Evolutionary conservation across 2,329 filamentous ascomycete species (phyloP), one percentile per base, ranked within the genome.

Genomic region (Pseudocercospora crystallina): DNA sequence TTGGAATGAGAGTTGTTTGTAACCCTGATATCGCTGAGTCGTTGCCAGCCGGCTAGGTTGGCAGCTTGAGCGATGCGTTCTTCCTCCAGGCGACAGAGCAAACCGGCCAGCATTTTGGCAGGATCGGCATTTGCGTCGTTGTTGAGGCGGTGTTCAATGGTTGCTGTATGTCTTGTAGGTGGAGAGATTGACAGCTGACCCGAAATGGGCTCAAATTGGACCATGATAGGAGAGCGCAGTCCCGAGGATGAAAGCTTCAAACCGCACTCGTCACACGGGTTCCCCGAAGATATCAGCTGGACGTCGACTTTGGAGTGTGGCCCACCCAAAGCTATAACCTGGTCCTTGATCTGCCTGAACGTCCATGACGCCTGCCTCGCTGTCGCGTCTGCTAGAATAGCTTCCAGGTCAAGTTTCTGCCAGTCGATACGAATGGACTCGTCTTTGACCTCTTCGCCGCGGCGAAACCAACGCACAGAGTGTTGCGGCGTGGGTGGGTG

Each of bases 391-490:
- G 85, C 85, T 37, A 99, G 71, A 2, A 96, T 80, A 5, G 73
- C 67, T 65, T 96, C 89, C 43, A 88, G 79, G 2, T 87, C 94
- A 15, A 97, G 76, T 10, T 79, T 74, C 36, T 80, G 73, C 39
- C 80, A 73, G 64, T 95, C 80, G 31, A 96, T 76, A 2, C 78
- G 67, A 26, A 96, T 77, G 12, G n/a, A 20, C 34, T 82, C 72
- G n/a, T 76, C 73, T 49, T 86, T 81, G 35, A 90, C 82, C 66
- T 92, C 87, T 61, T 86, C 85, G 56, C 85, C 85, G 64, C 92
- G 85, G 50, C 89, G 84, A 69, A 95, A 90, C 92, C 94, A 99
- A 58, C 89, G 85, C 34, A 85, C 72, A 2, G 74, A 78, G 39
- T 94, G 57, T 12, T 63, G 64, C 5, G 64, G 57, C 11, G 59